A percentile compares a stretch with the other conserved stretches of the same genome.
These are phyloP conservation scores for Vitis rotundifolia DNA, from an alignment of 164 flowering plant genomes.

Conservation along the genomic window DNA sequence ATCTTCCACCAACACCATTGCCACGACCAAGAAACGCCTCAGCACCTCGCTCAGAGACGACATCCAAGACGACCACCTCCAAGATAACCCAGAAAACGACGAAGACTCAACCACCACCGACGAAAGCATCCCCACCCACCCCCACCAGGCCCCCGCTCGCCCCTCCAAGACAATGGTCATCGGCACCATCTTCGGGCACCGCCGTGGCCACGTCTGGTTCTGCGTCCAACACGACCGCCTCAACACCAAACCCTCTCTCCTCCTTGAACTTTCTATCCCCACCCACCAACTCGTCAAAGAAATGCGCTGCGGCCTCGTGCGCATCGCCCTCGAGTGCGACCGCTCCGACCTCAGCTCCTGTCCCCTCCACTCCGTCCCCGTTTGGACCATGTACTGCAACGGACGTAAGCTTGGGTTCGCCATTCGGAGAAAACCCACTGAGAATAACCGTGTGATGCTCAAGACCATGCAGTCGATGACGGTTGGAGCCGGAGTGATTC, in stretches of 20 bases:
- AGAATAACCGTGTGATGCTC: constrained; percentile 40
- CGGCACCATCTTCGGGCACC: constrained; percentile 80
- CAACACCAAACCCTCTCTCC: constrained; percentile 50
- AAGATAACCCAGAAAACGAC: constrained; percentile 13
- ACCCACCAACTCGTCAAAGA: constrained; percentile 63
- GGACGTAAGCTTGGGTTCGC: constrained; percentile 75
- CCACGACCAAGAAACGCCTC: constrained; percentile 56
- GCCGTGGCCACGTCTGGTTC: constrained; percentile 69
- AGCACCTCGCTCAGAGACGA: constrained; percentile 70
- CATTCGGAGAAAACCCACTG: constrained; percentile 36
- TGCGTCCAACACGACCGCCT: constrained; percentile 68
- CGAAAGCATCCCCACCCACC: background rate
- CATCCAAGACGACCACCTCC: constrained; percentile 13
- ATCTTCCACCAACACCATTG: constrained; percentile 22
- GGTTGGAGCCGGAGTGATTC: constrained; percentile 82
- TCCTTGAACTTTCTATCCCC: constrained; percentile 70
- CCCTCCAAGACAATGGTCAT: constrained; percentile 70
- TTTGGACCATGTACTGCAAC: constrained; percentile 73
- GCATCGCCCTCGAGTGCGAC: constrained; percentile 69
- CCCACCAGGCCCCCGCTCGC: constrained; percentile 33
- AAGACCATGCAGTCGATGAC: constrained; percentile 67
- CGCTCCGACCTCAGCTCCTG: constrained; percentile 32
- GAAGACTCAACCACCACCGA: constrained; percentile 12
- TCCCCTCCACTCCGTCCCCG: constrained; percentile 60
- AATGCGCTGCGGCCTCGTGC: constrained; percentile 66